Conservation (phyloP, 2,329 filamentous ascomycete genomes). For the Colletotrichum lini region DNA sequence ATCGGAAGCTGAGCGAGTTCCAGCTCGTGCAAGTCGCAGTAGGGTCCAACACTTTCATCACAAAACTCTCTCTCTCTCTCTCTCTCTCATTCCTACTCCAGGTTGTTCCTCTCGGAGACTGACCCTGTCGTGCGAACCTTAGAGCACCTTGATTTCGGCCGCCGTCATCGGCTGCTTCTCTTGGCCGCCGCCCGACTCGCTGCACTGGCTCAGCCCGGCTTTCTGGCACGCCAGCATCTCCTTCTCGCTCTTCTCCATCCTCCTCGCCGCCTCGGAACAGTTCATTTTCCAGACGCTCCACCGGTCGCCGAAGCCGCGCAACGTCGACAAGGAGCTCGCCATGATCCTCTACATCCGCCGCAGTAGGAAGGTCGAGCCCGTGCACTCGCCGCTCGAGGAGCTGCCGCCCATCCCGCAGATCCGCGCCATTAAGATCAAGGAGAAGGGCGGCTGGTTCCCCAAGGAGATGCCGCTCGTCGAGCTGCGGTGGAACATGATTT, state of each 20-base stretch:
- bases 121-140: background rate
- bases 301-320: slow-evolving; percentile 35
- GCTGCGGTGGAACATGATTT: slow-evolving; percentile 50
- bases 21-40: slow-evolving; percentile 46
- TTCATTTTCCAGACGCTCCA: slow-evolving; percentile 48
- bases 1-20: slow-evolving; percentile 45
- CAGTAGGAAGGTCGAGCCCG: slow-evolving; percentile 27
- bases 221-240: slow-evolving; percentile 47
- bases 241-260: slow-evolving; percentile 47
- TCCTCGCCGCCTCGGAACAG: slow-evolving; percentile 48
- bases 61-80: too few species aligned
- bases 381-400: slow-evolving; percentile 35
- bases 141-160: slow-evolving; percentile 47
- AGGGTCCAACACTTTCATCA: slow-evolving; percentile 1
- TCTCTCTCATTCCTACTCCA: background rate
- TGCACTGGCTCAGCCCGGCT: slow-evolving; percentile 47
- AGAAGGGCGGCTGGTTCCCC: slow-evolving; percentile 39
- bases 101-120: background rate
- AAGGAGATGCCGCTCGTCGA: slow-evolving; percentile 39
- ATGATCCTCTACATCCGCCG: slow-evolving; percentile 43
- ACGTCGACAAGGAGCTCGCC: slow-evolving; percentile 39
- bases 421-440: slow-evolving; percentile 32
- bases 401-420: slow-evolving; percentile 40
- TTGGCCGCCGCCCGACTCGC: slow-evolving; percentile 43
- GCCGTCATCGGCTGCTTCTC: slow-evolving; percentile 50